Evolutionary conservation across 2,329 filamentous ascomycete genomes (phyloP), one percentile per base, ranked within the genome.

Genomic region (Alternaria burnsii): DNA sequence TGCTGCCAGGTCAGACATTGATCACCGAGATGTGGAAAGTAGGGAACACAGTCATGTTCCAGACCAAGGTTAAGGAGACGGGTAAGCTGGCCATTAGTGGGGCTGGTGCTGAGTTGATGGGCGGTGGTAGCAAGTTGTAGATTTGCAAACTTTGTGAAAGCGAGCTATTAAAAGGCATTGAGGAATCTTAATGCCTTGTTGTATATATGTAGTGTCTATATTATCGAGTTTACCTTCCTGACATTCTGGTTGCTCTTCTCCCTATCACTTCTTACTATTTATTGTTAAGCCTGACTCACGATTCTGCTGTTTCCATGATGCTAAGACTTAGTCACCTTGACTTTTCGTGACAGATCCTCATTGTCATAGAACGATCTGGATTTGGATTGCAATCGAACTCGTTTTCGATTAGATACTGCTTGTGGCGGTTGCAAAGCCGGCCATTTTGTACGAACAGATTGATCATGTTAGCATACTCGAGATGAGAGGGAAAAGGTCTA

Each of bases 1-100:
- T 97, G 5, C 79, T 94, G 53, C 94, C 93, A 0, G 93, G 93
- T 10, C 90, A 97, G 86, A 97, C 92, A 24, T 86, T 97, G 59
- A 86, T 91, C 68, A 97, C 93, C 6, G 93, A 97, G 85, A 96
- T 96, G 92, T 97, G 93, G 93, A 93, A 91, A 83, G 92, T 94
- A 71, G 89, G 88, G 42, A 87, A 87, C 74, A 91, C 87, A 74
- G 86, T 97, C 54, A 80, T 93, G 63, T 97, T 97, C 86, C 92
- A 97, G 86, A 87, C 88, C 50, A 93, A 88, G 80, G 92, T 97
- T 66, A 92, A 93, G 82, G 94, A 97, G 87, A 97, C 93, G 51
- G 93, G 93, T 71, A 97, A 97, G 86, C 82, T 93, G 70, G 92
- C 91, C 59, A 96, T 97, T 77, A 88, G 87, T 16, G 91, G 91